Evolutionary conservation across 164 flowering plant genomes (phyloP).

Genomic region (Annona cherimola): DNA sequence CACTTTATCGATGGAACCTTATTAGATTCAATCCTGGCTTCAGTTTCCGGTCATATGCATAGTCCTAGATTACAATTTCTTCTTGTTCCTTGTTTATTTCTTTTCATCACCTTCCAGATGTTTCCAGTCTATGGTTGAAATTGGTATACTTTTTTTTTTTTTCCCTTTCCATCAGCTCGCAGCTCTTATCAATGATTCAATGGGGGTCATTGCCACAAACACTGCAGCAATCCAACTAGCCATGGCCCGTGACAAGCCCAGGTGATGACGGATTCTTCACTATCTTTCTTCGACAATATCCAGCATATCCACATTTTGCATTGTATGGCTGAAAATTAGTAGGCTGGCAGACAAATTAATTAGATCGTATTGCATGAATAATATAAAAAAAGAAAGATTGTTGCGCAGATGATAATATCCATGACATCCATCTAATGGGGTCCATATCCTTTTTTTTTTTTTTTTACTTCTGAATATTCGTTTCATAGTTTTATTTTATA

Average conservation of each 20-base stretch:
- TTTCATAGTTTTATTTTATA: no score
- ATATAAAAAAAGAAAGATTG: no score
- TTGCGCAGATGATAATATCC: no score
- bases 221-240: conserved; percentile 91
- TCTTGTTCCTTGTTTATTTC: neutral
- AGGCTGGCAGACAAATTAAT: neutral
- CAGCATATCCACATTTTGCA: neutral
- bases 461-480: no score
- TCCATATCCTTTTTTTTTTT: no score
- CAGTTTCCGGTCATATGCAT: neutral
- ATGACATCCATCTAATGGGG: no score
- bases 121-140: conserved; percentile 1
- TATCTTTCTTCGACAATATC: neutral
- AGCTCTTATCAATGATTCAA: conserved; percentile 80
- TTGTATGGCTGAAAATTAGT: neutral
- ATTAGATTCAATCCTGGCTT: neutral
- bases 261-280: conserved; percentile 28
- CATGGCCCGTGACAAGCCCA: conserved; percentile 70
- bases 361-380: neutral
- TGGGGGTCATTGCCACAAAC: conserved; percentile 84
- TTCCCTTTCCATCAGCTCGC: conserved; percentile 44
- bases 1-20: neutral
- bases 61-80: neutral
- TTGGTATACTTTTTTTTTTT: neutral
- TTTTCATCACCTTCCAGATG: neutral